phyloP scores from a whole-genome alignment of 352 stramenopile species.

The Plasmopara halstedii region DNA sequence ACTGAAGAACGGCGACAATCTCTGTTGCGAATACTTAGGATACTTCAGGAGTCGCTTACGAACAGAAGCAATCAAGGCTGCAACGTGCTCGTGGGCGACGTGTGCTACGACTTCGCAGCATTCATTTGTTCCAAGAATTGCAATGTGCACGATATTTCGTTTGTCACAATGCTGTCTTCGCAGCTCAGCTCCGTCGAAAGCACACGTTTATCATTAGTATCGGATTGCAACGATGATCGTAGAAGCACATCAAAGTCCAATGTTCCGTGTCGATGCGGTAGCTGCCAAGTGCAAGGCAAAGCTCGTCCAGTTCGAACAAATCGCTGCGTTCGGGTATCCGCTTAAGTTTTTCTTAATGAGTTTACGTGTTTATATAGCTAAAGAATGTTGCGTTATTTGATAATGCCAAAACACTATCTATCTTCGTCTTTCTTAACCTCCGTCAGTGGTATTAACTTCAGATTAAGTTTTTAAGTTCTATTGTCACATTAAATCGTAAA shows the following conservation, averaged over 20 bases:
- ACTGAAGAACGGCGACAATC: slow-evolving; percentile 16
- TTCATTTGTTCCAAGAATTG: slow-evolving; percentile 21
- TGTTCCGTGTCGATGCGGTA: not conserved
- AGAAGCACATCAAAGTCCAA: no score
- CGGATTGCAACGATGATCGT: not conserved
- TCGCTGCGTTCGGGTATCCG: not conserved
- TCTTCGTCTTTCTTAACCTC: no score
- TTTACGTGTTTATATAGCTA: not conserved
- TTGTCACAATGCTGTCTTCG: slow-evolving; percentile 5
- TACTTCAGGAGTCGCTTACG: slow-evolving; percentile 18
- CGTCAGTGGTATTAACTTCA: no score
- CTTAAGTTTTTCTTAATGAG: not conserved
- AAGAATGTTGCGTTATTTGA: not conserved
- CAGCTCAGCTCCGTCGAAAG: slow-evolving; percentile 18
- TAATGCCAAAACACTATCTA: not conserved
- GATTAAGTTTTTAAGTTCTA: no score
- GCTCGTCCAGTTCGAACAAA: not conserved
- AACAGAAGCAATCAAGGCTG: slow-evolving; percentile 32
- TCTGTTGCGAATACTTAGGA: slow-evolving; percentile 20
- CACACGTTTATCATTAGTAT: slow-evolving; percentile 4
- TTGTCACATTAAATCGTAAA: no score
- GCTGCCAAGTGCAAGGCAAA: no score
- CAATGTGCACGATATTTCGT: slow-evolving; percentile 14
- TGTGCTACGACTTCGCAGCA: slow-evolving; percentile 19
- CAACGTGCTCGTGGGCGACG: slow-evolving; percentile 19